Evolutionary conservation across 2,329 filamentous ascomycete species (phyloP).

Genomic region (Ophiostoma himal-ulmi): DNA sequence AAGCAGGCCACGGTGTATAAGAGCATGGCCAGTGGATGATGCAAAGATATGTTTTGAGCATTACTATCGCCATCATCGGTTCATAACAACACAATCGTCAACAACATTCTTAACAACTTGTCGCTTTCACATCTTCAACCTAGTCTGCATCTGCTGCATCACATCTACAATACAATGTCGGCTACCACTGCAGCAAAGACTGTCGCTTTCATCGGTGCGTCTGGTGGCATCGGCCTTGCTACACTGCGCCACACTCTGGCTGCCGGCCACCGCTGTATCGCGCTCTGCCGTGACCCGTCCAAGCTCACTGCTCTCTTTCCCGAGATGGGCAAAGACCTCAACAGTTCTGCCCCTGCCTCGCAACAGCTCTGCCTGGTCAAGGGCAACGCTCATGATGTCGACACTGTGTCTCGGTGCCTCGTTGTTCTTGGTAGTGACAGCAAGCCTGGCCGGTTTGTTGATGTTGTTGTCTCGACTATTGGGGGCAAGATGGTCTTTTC

Average conservation of each 20-base stretch:
- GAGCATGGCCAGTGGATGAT: not conserved
- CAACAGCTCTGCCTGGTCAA: not conserved
- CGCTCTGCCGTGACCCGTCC: conserved; percentile 45
- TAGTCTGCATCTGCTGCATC: too few species aligned
- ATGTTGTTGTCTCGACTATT: conserved; percentile 45
- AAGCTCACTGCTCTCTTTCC: conserved; percentile 39
- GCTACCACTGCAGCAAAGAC: conserved; percentile 29
- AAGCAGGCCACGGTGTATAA: not conserved
- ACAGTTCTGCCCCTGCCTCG: not conserved
- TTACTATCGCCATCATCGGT: not conserved
- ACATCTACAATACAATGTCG: not conserved
- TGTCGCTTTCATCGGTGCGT: conserved; percentile 50
- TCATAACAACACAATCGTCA: not conserved
- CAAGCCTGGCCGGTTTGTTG: conserved; percentile 34
- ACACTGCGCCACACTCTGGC: conserved; percentile 42
- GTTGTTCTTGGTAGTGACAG: not conserved
- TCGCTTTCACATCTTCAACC: too few species aligned
- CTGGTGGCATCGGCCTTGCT: conserved; percentile 44
- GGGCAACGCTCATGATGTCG: not conserved
- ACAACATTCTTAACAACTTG: too few species aligned
- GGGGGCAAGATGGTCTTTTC: conserved; percentile 36
- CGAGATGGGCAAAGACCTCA: not conserved
- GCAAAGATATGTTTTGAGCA: not conserved
- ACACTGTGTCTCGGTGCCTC: not conserved
- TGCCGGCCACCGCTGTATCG: conserved; percentile 43